Evolutionary conservation across 2,329 filamentous ascomycete genomes (phyloP).

Genomic region (Fusarium torulosum): DNA sequence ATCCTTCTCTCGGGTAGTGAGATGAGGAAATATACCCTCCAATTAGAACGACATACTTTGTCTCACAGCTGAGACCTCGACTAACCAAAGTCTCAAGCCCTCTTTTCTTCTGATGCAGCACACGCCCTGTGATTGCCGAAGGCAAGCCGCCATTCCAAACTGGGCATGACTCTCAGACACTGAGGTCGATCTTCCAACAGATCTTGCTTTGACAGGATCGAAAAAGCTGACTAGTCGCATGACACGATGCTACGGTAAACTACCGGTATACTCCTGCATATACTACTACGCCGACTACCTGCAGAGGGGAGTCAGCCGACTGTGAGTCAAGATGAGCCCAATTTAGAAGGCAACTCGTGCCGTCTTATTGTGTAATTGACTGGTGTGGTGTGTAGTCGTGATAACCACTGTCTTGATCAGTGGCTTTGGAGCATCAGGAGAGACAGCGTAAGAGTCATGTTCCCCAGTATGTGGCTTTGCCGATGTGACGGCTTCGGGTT

Average conservation of each 20-base stretch:
- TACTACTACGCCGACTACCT: too few relatives aligned
- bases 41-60: constrained; percentile 4
- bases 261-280: neutral
- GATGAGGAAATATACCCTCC: constrained; percentile 11
- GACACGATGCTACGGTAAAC: neutral
- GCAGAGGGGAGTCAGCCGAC: too few relatives aligned
- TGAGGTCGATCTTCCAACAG: constrained; percentile 21
- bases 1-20: neutral
- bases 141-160: too few relatives aligned
- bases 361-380: neutral
- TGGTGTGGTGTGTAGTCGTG: too few relatives aligned
- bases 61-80: constrained; percentile 7
- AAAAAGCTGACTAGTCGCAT: constrained; percentile 12
- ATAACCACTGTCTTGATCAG: neutral
- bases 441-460: neutral
- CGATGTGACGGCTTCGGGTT: constrained; percentile 12
- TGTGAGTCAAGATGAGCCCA: neutral
- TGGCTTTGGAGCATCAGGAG: neutral
- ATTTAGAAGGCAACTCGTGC: neutral
- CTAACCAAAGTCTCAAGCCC: too few relatives aligned
- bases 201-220: constrained; percentile 26
- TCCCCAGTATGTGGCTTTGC: neutral
- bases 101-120: neutral
- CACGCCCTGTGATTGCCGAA: constrained; percentile 30
- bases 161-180: constrained; percentile 13